Conservation (phyloP, 2,329 filamentous ascomycete genomes). For the Neopestalotiopsis sp. region DNA sequence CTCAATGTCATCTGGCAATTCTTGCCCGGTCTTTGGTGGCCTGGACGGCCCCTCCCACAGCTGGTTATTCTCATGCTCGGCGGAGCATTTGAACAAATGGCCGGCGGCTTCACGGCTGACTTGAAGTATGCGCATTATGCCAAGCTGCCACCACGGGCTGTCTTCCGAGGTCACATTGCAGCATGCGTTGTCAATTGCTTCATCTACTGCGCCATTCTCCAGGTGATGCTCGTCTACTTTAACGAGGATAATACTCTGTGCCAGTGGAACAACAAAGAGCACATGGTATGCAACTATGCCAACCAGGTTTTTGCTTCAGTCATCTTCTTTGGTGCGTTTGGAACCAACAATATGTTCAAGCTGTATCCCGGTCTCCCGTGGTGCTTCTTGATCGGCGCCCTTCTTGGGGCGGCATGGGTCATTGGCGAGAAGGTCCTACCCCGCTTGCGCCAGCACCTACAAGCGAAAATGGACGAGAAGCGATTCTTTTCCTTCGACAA, state of each 20-base stretch:
- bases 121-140: slow-evolving; percentile 42
- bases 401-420: slow-evolving; percentile 35
- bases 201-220: slow-evolving; percentile 44
- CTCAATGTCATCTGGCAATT: slow-evolving; percentile 58
- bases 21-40: slow-evolving; percentile 38
- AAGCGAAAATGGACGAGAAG: slow-evolving; percentile 23
- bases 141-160: slow-evolving; percentile 38
- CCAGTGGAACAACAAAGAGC: slow-evolving; percentile 27
- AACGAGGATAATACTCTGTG: slow-evolving; percentile 37
- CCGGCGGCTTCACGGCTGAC: slow-evolving; percentile 32
- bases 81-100: slow-evolving; percentile 30
- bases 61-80: slow-evolving; percentile 33
- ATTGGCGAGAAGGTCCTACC: slow-evolving; percentile 31
- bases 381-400: slow-evolving; percentile 40
- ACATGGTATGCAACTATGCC: slow-evolving; percentile 15
- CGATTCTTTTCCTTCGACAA: slow-evolving; percentile 26
- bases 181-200: slow-evolving; percentile 33
- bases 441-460: slow-evolving; percentile 21
- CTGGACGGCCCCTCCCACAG: slow-evolving; percentile 30
- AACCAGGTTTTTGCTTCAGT: slow-evolving; percentile 35
- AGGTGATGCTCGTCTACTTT: slow-evolving; percentile 33
- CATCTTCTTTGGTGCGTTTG: slow-evolving; percentile 24
- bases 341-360: slow-evolving; percentile 21
- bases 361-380: slow-evolving; percentile 35
- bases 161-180: slow-evolving; percentile 35